Evolutionary conservation across 768 basidiomycete genomes (phyloP).

Genomic region (Sarcomyxa edulis): DNA sequence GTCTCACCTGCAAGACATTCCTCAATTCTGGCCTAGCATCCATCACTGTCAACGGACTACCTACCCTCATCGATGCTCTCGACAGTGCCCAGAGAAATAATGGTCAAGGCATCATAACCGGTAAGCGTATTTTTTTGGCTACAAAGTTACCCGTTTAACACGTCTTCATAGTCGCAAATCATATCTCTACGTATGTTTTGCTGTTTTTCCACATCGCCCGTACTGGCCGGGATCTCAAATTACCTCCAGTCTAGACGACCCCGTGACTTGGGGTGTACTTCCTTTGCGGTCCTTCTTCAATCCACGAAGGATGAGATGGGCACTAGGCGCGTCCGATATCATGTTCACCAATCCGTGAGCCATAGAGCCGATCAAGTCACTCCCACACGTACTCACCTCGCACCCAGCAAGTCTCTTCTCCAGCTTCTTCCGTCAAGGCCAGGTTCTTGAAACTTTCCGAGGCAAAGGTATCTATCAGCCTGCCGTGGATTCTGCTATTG

Average conservation of each 20-base stretch:
- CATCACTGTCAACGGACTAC: conserved; percentile 66
- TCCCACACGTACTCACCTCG: conserved; percentile 7
- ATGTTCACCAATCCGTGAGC: conserved; percentile 91
- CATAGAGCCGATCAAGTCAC: conserved; percentile 2
- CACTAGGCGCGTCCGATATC: conserved; percentile 87
- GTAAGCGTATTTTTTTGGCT: conserved; percentile 39
- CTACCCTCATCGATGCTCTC: conserved; percentile 59
- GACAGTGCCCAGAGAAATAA: conserved; percentile 33
- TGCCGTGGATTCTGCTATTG: conserved; percentile 79
- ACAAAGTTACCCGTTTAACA: conserved; percentile 5
- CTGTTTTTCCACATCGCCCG: conserved; percentile 2
- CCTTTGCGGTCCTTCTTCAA: conserved; percentile 58
- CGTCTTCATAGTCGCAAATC: conserved; percentile 70
- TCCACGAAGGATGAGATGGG: conserved; percentile 74
- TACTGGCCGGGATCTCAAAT: conserved; percentile 8
- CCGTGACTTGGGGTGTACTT: conserved; percentile 83
- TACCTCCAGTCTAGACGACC: conserved; percentile 66
- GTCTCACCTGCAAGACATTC: conserved; percentile 75
- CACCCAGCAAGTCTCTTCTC: conserved; percentile 64
- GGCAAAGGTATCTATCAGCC: conserved; percentile 88
- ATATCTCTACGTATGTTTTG: conserved; percentile 78
- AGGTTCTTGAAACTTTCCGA: conserved; percentile 88
- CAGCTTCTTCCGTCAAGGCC: conserved; percentile 82
- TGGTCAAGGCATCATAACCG: conserved; percentile 69
- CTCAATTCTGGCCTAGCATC: conserved; percentile 62